Base-by-base conservation (phyloP, 2,329 filamentous ascomycete species). In the Curvularia hawaiiensis region DNA sequence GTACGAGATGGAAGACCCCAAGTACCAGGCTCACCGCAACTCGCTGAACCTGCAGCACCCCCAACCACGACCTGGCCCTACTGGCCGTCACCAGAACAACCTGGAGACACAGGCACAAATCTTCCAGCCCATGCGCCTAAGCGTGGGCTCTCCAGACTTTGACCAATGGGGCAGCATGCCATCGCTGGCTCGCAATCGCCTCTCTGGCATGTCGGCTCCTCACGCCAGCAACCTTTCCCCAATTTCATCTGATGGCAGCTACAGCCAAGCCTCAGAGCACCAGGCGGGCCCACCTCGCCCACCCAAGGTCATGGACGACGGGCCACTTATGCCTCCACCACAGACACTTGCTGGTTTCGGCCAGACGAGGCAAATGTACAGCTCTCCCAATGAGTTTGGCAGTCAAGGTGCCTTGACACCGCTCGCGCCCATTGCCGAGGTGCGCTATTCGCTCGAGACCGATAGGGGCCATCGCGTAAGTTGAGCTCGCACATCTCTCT, bases 1-100 rank as follows among this genome's bases (percentile, higher is more conserved):
- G n/a, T 69, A 70, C 24, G 68, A 72, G 38, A 73, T 79, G 61
- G 80, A 82, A 40, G 89, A 92, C 65, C 89, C 90, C 46, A 93
- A 93, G 75, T 93, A 93, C 75, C 88, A 90, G 75, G 90, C 89
- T 54, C 89, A 93, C 73, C 88, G 90, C 65, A 91, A 93, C 77
- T 92, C 90, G 26, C 75, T 93, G 54, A 91, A 92, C 68, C 79
- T 94, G 39, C 87, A 92, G 71, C 90, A 94, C 75, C 90, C 90
- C 6, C 90, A 93, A 73, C 90, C 90, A 9, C 82, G 89, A 28
- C 87, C 85, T 18, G 90, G 90, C 0, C 87, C 90, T 54, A 91
- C 88, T 0, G 86, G 89, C 71, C 87, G 88, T 26, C 91, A 91
- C 75, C 87, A 90, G 66, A 89, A 85, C 26, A 85, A 88, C 1